Conservation (phyloP, 495 filamentous ascomycete genomes). For the Neurospora sp. region DNA sequence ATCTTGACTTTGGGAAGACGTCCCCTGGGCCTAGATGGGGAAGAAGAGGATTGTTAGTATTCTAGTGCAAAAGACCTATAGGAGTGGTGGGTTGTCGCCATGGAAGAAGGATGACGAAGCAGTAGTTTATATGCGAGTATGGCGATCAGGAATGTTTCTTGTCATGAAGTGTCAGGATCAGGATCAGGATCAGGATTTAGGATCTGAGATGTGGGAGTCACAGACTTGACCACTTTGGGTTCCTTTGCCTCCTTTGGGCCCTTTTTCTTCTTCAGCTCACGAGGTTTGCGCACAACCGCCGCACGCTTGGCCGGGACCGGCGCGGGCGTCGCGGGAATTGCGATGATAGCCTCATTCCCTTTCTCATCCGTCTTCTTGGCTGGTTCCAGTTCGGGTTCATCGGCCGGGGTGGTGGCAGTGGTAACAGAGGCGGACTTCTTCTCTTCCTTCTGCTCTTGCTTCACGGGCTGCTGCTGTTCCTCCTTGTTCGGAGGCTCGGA, state of each 20-base stretch:
- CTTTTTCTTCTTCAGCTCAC: conserved; percentile 3
- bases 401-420: background rate
- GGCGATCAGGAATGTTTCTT: background rate
- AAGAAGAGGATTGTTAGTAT: background rate
- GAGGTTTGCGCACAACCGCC: conserved; percentile 8
- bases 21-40: background rate
- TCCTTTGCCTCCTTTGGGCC: conserved; percentile 3
- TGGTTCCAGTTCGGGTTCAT: background rate
- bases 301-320: conserved; percentile 17
- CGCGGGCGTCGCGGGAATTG: conserved; percentile 18
- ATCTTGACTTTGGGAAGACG: background rate
- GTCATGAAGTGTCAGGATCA: conserved; percentile 9
- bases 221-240: conserved; percentile 18
- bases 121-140: conserved; percentile 13
- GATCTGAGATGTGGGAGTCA: conserved; percentile 13
- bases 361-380: conserved; percentile 17
- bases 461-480: conserved; percentile 1
- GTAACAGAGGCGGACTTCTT: conserved; percentile 14
- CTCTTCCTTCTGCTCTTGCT: conserved; percentile 21
- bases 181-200: conserved; percentile 16
- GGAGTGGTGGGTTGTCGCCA: conserved; percentile 11
- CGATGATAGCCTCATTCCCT: background rate
- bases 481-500: conserved; percentile 5
- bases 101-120: conserved; percentile 12
- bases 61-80: background rate